phyloP scores from a whole-genome alignment of 306 rosid genomes.

The Medicago arabica region DNA sequence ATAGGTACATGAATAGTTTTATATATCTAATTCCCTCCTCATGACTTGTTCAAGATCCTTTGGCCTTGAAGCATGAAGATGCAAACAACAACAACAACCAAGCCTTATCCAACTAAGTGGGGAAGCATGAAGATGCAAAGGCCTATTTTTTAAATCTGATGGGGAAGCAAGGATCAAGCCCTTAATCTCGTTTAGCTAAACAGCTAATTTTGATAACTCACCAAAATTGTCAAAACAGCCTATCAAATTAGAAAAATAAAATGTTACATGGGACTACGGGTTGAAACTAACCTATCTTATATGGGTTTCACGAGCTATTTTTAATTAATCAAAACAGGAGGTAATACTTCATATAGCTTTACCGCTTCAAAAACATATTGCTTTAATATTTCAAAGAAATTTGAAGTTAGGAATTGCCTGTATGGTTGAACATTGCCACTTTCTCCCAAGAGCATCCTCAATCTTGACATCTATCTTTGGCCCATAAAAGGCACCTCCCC shows the following conservation, averaged over 20 bases:
- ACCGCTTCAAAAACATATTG: conserved; percentile 21
- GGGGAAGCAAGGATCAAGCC: neutral
- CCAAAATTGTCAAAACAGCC: neutral
- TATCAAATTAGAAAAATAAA: neutral
- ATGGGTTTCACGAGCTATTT: neutral
- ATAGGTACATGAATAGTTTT: neutral
- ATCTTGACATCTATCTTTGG: conserved; percentile 98
- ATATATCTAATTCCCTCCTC: neutral
- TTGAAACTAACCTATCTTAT: neutral
- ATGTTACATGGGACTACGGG: neutral
- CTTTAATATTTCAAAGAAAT: conserved; percentile 29
- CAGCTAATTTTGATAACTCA: neutral
- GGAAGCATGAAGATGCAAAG: conserved; percentile 1
- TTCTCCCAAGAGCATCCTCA: conserved; percentile 99
- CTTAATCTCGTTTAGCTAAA: neutral
- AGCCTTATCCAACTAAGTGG: no score
- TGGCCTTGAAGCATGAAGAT: neutral
- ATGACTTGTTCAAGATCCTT: neutral
- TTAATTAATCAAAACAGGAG: neutral
- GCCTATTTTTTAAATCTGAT: neutral
- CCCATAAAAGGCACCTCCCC: conserved; percentile 98
- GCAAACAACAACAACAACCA: no score
- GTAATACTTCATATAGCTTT: neutral
- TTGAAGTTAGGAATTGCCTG: conserved; percentile 64
- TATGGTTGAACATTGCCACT: conserved; percentile 99